Evolutionary conservation across 2,329 filamentous ascomycete genomes (phyloP).

Genomic region (Chrysosporium keratinophilum): DNA sequence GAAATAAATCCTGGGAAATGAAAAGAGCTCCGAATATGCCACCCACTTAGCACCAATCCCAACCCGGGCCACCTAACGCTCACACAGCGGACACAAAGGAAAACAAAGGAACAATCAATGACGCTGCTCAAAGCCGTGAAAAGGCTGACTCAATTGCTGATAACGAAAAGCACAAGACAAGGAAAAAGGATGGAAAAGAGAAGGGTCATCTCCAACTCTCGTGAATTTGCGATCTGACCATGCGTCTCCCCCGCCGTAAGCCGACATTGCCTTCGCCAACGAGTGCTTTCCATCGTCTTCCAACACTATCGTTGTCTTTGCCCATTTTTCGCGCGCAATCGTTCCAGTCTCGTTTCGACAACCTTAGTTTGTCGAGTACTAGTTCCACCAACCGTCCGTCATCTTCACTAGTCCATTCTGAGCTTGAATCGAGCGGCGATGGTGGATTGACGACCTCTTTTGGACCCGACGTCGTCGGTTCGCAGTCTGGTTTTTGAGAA

Average conservation of each 20-base stretch:
- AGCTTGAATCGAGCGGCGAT: background rate
- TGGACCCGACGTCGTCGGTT: constrained; percentile 23
- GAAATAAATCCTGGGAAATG: background rate
- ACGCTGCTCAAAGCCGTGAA: constrained; percentile 8
- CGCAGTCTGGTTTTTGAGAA: constrained; percentile 20
- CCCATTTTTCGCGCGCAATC: constrained; percentile 37
- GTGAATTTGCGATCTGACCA: constrained; percentile 22
- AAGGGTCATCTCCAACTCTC: constrained; percentile 20
- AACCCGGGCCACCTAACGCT: background rate
- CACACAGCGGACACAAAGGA: constrained; percentile 5
- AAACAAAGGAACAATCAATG: constrained; percentile 16
- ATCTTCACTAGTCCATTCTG: constrained; percentile 33
- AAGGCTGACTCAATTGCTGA: background rate
- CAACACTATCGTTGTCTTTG: constrained; percentile 32
- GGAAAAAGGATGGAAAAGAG: background rate
- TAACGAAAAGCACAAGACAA: background rate
- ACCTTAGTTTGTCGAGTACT: constrained; percentile 36
- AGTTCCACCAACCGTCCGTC: constrained; percentile 35
- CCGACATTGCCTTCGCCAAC: constrained; percentile 37
- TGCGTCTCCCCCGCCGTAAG: constrained; percentile 27
- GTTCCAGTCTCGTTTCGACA: constrained; percentile 37
- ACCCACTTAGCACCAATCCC: background rate
- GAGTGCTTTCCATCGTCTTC: constrained; percentile 35
- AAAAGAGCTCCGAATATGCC: background rate
- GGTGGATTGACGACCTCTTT: constrained; percentile 14